These are phyloP conservation scores for Sisymbrium irio DNA, from an alignment of 345 rosid genomes.

Conservation along the genomic window DNA sequence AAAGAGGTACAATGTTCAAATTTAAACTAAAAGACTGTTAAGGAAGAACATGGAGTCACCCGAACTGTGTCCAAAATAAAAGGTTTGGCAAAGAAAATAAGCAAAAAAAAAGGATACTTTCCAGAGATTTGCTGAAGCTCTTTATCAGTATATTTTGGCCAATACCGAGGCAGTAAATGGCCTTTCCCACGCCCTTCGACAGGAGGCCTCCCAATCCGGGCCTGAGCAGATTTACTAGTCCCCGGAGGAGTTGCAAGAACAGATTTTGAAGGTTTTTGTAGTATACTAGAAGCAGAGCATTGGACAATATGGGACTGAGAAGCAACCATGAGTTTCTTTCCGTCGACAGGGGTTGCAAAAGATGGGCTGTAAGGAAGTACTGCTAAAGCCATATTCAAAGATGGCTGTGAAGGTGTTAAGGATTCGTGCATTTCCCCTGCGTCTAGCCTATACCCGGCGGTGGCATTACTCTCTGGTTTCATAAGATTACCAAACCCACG, in stretches of 20 bases:
- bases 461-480: constrained; percentile 34
- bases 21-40: constrained; percentile 52
- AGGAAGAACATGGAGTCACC: constrained; percentile 19
- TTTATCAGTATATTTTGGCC: constrained; percentile 94
- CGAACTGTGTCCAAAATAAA: not conserved
- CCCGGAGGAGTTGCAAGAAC: constrained; percentile 38
- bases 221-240: constrained; percentile 48
- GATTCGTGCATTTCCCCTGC: constrained; percentile 51
- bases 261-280: constrained; percentile 56
- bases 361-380: constrained; percentile 43
- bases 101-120: constrained; percentile 67
- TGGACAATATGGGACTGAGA: constrained; percentile 46
- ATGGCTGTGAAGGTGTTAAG: constrained; percentile 54
- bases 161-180: constrained; percentile 89
- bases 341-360: constrained; percentile 44
- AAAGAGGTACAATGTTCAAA: constrained; percentile 74
- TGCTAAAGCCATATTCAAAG: constrained; percentile 59
- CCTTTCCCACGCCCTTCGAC: constrained; percentile 81
- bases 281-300: constrained; percentile 48
- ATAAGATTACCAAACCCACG: constrained; percentile 30
- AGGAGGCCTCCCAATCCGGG: constrained; percentile 75
- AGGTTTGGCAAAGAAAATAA: not conserved
- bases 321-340: constrained; percentile 44
- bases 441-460: constrained; percentile 42
- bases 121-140: constrained; percentile 87